Conservation (phyloP, 768 basidiomycete genomes). For the Xerocomellus chrysenteron region DNA sequence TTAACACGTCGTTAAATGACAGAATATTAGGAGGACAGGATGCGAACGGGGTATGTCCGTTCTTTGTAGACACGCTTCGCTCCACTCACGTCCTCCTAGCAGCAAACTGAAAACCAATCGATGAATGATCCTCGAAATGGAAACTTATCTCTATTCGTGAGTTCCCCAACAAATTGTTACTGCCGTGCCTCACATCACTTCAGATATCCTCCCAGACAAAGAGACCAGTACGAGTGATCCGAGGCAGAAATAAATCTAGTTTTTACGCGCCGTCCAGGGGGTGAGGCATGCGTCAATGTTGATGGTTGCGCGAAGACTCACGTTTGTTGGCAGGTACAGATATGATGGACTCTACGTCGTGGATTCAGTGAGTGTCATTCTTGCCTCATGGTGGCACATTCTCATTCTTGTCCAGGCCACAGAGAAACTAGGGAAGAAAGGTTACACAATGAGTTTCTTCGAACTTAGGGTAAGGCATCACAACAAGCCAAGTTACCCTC, state of each 20-base stretch:
- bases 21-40: slow-evolving; percentile 25
- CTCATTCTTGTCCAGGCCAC: slow-evolving; percentile 18
- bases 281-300: slow-evolving; percentile 11
- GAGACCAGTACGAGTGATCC: slow-evolving; percentile 38
- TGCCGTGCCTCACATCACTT: neutral
- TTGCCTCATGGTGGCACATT: neutral
- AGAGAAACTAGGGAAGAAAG: slow-evolving; percentile 17
- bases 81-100: slow-evolving; percentile 12
- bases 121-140: slow-evolving; percentile 22
- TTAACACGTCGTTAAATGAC: neutral
- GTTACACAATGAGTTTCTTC: slow-evolving; percentile 31
- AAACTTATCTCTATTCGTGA: slow-evolving; percentile 14
- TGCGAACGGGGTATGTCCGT: slow-evolving; percentile 10
- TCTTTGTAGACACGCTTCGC: neutral
- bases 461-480: slow-evolving; percentile 21
- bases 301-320: neutral
- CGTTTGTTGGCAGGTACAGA: slow-evolving; percentile 21
- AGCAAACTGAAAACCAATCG: slow-evolving; percentile 24
- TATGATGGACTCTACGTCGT: slow-evolving; percentile 35
- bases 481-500: neutral
- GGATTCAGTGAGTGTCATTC: slow-evolving; percentile 14
- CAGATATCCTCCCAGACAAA: slow-evolving; percentile 31
- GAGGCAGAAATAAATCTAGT: slow-evolving; percentile 26
- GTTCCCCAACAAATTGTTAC: neutral
- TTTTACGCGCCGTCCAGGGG: slow-evolving; percentile 22